Evolutionary conservation across 352 stramenopile species (phyloP).

Genomic region (Phytophthora tubulina): DNA sequence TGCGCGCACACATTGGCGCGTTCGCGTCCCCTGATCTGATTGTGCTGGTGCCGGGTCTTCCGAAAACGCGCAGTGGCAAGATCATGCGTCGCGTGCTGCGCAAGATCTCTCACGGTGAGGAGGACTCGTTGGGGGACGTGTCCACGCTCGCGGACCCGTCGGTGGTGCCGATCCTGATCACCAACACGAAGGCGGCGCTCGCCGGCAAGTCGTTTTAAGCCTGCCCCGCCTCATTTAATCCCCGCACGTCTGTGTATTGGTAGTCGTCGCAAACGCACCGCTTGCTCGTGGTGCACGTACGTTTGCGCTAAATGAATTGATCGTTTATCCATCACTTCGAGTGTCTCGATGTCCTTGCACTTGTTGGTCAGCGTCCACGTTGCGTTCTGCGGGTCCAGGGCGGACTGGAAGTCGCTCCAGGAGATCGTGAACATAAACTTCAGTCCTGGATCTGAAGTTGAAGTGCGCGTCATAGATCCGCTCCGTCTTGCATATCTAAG

Average conservation of each 20-base stretch:
- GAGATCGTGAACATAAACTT: constrained; percentile 5
- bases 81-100: constrained; percentile 99
- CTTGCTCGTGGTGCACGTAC: constrained; percentile 63
- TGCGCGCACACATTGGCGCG: constrained; percentile 94
- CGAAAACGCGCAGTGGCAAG: constrained; percentile 97
- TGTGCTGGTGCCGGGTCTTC: constrained; percentile 88
- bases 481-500: constrained; percentile 2
- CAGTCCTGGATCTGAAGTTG: constrained; percentile 25
- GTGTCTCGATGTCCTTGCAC: constrained; percentile 4
- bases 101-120: constrained; percentile 97
- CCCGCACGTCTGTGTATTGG: constrained; percentile 33
- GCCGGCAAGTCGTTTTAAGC: constrained; percentile 72
- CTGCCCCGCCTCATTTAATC: constrained; percentile 63
- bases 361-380: background rate
- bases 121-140: constrained; percentile 95
- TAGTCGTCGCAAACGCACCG: constrained; percentile 50
- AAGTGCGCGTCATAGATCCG: constrained; percentile 23
- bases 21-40: constrained; percentile 98
- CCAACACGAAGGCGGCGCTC: constrained; percentile 86
- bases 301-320: constrained; percentile 32
- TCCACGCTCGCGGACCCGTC: constrained; percentile 97
- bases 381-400: constrained; percentile 24
- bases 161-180: constrained; percentile 95
- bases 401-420: constrained; percentile 13
- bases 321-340: constrained; percentile 22